Evolutionary conservation across 176 grass and related monocot genomes (phyloP).

Genomic region (Leersia perrieri): DNA sequence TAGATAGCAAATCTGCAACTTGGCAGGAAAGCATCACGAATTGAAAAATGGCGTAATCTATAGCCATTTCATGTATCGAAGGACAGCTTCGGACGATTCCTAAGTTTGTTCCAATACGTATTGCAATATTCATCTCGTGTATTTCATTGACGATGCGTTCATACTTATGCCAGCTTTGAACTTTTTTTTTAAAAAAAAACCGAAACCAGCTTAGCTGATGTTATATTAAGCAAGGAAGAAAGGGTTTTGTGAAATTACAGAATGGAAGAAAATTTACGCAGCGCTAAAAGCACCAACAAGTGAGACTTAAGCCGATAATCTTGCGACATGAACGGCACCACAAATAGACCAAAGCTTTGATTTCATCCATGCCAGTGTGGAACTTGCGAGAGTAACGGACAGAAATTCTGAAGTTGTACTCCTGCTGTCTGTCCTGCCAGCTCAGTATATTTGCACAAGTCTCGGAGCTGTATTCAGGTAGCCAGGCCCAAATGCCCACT

Average conservation of each 20-base stretch:
- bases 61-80: background rate
- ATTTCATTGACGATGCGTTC: background rate
- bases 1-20: slow-evolving; percentile 34
- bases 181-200: too few species aligned
- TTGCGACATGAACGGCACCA: too few species aligned
- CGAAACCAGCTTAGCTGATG: too few species aligned
- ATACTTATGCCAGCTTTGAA: background rate
- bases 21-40: background rate
- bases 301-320: too few species aligned
- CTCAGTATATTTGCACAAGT: too few species aligned
- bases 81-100: background rate
- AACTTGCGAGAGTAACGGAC: background rate
- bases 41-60: background rate
- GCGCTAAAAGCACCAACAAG: too few species aligned
- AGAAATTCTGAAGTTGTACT: background rate
- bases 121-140: background rate
- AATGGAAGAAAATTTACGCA: too few species aligned
- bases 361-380: background rate
- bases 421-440: background rate
- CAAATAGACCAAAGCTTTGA: too few species aligned
- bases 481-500: too few species aligned
- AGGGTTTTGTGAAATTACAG: too few species aligned
- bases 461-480: background rate
- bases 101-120: background rate
- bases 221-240: too few species aligned